A percentile compares a stretch with the other conserved stretches of the same genome.
phyloP scores from a whole-genome alignment of 352 stramenopile genomes.

The Pythium inflatum region DNA sequence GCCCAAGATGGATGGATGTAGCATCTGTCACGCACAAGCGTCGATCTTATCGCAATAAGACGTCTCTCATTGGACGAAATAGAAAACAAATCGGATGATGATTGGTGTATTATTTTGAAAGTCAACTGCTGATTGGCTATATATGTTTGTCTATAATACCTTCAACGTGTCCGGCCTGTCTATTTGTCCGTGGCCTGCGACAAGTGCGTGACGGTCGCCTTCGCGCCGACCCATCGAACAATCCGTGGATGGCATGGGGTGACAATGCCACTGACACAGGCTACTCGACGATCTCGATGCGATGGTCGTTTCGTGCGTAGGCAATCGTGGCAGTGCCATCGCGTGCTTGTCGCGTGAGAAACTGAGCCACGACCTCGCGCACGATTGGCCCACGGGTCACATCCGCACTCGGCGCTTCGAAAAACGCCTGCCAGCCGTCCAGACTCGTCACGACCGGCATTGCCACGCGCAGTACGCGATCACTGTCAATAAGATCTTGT shows the following conservation, averaged over 20 bases:
- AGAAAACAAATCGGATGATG: not conserved
- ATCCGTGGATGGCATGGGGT: no score
- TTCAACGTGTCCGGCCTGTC: conserved; percentile 9
- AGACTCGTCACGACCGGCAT: conserved; percentile 17
- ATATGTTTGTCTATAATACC: conserved; percentile 3
- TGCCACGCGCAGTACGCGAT: conserved; percentile 17
- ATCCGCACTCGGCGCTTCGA: conserved; percentile 4
- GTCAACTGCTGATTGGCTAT: conserved; percentile 1
- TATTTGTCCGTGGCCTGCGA: conserved; percentile 12
- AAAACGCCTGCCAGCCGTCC: conserved; percentile 25
- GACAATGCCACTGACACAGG: no score
- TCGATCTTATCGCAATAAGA: conserved; percentile 5
- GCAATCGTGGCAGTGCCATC: conserved; percentile 1
- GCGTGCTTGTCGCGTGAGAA: conserved; percentile 17
- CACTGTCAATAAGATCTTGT: conserved; percentile 2
- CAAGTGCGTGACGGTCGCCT: no score
- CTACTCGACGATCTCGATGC: conserved; percentile 6
- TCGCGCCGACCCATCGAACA: no score
- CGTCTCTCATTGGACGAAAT: conserved; percentile 1
- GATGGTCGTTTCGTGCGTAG: conserved; percentile 17
- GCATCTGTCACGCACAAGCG: not conserved
- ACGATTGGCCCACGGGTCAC: conserved; percentile 8
- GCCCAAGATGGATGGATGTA: no score
- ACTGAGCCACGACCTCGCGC: conserved; percentile 26
- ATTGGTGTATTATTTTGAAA: conserved; percentile 9